Conservation (phyloP, 768 basidiomycete species). For the Pholiota microspora region DNA sequence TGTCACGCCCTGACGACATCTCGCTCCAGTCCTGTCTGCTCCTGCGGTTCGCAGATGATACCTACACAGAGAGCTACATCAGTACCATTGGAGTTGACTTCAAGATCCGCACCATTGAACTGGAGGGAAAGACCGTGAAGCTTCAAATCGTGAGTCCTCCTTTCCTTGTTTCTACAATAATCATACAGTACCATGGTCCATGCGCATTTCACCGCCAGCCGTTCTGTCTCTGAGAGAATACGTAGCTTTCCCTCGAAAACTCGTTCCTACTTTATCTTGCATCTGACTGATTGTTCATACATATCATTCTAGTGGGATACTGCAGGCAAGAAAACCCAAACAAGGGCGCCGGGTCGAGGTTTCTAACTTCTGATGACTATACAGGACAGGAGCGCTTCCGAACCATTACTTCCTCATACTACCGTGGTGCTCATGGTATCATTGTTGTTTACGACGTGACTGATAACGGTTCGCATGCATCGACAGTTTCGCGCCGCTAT, state of each 20-base stretch:
- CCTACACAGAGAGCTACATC: constrained; percentile 97
- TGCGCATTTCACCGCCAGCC: constrained; percentile 4
- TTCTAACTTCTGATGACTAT: constrained; percentile 8
- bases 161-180: constrained; percentile 3
- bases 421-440: constrained; percentile 97
- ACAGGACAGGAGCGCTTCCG: constrained; percentile 96
- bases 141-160: constrained; percentile 86
- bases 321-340: constrained; percentile 56
- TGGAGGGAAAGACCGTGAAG: constrained; percentile 98
- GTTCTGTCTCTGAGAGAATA: not conserved
- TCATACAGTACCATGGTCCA: constrained; percentile 4
- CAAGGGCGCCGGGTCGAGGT: not conserved
- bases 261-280: constrained; percentile 1
- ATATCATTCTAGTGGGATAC: constrained; percentile 83
- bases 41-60: constrained; percentile 92
- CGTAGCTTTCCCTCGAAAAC: not conserved
- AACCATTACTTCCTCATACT: constrained; percentile 99
- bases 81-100: constrained; percentile 98
- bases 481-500: not conserved
- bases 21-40: constrained; percentile 77
- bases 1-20: constrained; percentile 20
- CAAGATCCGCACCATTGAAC: constrained; percentile 98
- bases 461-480: constrained; percentile 68
- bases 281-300: constrained; percentile 25
- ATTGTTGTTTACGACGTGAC: constrained; percentile 99